Evolutionary conservation across 2,329 filamentous ascomycete species (phyloP), one percentile per base, ranked within the genome.

Genomic region (Stachybotrys echinatus): DNA sequence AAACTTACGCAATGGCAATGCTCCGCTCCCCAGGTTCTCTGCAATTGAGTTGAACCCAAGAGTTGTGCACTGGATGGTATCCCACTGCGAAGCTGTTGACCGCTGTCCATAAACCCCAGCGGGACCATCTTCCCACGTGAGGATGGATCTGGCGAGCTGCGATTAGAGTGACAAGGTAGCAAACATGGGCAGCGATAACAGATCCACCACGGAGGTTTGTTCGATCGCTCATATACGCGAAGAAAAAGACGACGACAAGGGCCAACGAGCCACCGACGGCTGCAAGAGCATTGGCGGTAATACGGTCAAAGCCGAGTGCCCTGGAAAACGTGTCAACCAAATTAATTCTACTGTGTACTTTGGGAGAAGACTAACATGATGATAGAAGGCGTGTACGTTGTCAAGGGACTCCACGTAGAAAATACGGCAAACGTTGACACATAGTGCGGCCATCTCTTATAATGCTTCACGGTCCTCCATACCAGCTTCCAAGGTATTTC

Each of bases 1-100:
- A 55, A 55, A 73, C 61, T 74, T 73, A 48, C 44, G 44, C 44
- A 37, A 78, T 72, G 10, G 63, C 65, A 42, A 78, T 73, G 51
- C 73, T 78, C 43, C 74, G 59, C 56, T 78, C 75, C 1, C 68
- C 60, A 0, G 71, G 59, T 23, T 70, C 70, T 6, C 61, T 61
- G 55, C 74, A 77, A 55, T 79, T 79, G 7, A 77, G 57, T 53
- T 77, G 73, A 12, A 76, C 65, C 74, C 75, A 79, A 1, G 72
- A 69, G 57, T 77, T 79, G 50, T 77, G 74, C 1, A 75, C 65
- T 0, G 75, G 75, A 55, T 79, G 75, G 53, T 78, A 79, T 0
- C 74, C 72, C 2, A 78, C 75, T 0, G 74, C 73, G 37, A 78
- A 69, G 1, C 62, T 64, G 58, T 78, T 78, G 14, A 77, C 66